A percentile compares a stretch with the other conserved stretches of the same genome.
These are phyloP conservation scores for Penicillium sp. DNA, from an alignment of 2,329 filamentous ascomycete species.

Conservation along the genomic window DNA sequence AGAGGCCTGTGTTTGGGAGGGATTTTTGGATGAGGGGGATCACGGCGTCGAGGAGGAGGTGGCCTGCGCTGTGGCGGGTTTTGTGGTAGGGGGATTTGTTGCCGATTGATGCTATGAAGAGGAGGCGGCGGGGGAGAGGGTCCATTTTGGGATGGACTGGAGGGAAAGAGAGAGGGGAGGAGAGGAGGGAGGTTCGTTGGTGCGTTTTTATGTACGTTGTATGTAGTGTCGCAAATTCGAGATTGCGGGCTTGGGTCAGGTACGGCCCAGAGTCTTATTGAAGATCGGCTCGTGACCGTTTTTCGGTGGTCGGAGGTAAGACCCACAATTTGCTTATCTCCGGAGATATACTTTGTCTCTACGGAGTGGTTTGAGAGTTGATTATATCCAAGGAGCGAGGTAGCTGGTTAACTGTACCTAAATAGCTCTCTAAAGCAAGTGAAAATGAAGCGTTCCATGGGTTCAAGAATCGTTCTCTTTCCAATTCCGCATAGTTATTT, in stretches of 20 bases:
- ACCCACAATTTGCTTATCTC: background rate
- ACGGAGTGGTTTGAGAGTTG: too few relatives aligned
- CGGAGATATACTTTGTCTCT: too few relatives aligned
- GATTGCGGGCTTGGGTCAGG: background rate
- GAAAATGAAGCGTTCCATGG: too few relatives aligned
- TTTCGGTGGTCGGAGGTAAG: background rate
- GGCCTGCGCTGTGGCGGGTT: conserved; percentile 83
- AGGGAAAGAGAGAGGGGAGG: background rate
- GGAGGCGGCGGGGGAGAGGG: conserved; percentile 33
- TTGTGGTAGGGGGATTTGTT: conserved; percentile 71
- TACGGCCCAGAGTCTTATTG: background rate
- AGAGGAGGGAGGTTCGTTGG: too few relatives aligned
- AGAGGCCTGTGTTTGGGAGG: conserved; percentile 43
- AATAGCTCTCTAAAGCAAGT: too few relatives aligned
- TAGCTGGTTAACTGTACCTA: too few relatives aligned
- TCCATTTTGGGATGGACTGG: background rate
- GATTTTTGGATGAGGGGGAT: conserved; percentile 45
- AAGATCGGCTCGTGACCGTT: conserved; percentile 6
- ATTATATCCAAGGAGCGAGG: too few relatives aligned
- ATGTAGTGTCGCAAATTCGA: background rate
- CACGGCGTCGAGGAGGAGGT: conserved; percentile 66
- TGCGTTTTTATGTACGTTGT: background rate
- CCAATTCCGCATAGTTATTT: too few relatives aligned
- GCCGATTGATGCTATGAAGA: conserved; percentile 82
- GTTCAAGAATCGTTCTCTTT: too few relatives aligned